Evolutionary conservation across 2,329 filamentous ascomycete genomes (phyloP), one percentile per base, ranked within the genome.

Genomic region (Cadophora sp.): DNA sequence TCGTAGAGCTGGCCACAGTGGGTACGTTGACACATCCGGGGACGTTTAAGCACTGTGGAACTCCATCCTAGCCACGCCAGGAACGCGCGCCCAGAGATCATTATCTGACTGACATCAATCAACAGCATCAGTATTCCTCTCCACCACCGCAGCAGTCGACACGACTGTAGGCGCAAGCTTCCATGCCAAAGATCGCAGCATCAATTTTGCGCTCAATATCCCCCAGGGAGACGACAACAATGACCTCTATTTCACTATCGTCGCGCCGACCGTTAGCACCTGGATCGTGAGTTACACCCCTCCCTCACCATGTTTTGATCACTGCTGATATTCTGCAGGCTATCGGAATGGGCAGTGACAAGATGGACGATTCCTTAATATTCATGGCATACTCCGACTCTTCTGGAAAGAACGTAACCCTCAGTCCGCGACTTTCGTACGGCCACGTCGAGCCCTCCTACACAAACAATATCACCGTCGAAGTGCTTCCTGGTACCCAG

Each of bases 211-310:
- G 60, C 78, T 84, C 65, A 83, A 83, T 63, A 81, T 85, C 24
- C 81, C 85, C 48, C 75, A 81, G n/a, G 77, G 82, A 65, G 78
- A 79, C 27, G 71, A 77, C 30, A 80, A 79, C 65, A 79, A 80
- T 66, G 77, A 87, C 71, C 73, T 88, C 47, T 87, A 82, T 77
- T 85, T 88, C 75, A 82, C 82, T n/a, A 71, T 89, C 18, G 81
- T 83, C 66, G 82, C 83, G 47, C 80, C 82, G 36, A 78, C 75
- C 45, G 74, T 75, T 11, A 77, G 80, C 45, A 81, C 83, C 43
- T 89, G 85, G 85, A 81, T 81, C 50, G 75, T 76, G 55, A 66
- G 74, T 70, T 27, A 9, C 6, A 1, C 33, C 24, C 18, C 24
- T 47, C 7, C 6, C 41, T n/a, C 13, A 30, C 4, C 27, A 3